Evolutionary conservation across 2,329 filamentous ascomycete genomes (phyloP).

Genomic region (Cytospora piceicola): DNA sequence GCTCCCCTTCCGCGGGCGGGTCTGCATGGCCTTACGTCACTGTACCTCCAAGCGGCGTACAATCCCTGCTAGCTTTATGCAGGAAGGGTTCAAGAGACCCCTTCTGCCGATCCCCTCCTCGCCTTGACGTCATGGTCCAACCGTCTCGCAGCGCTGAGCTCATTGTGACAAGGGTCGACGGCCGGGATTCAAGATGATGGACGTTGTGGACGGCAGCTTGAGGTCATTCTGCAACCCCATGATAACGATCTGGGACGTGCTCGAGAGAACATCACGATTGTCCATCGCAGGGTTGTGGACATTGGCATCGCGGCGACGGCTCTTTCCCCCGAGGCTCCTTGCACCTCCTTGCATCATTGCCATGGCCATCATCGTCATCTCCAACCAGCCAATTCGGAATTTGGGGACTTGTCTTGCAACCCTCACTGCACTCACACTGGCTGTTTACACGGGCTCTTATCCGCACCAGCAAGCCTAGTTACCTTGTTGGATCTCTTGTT

Average conservation of each 20-base stretch:
- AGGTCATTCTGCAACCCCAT: constrained; percentile 1
- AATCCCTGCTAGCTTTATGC: constrained; percentile 1
- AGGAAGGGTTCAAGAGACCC: constrained; percentile 4
- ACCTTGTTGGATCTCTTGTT: background rate
- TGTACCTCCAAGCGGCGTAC: background rate
- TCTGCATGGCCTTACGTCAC: constrained; percentile 8
- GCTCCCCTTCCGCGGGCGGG: constrained; percentile 8
- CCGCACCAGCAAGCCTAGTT: constrained; percentile 25
- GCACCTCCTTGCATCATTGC: background rate
- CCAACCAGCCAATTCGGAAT: background rate
- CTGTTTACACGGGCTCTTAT: background rate
- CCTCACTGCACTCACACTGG: background rate
- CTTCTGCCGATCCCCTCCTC: background rate
- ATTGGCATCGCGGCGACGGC: background rate
- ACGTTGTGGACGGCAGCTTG: background rate
- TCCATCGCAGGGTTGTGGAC: background rate
- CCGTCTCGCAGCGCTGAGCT: constrained; percentile 1
- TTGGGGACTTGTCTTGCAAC: background rate
- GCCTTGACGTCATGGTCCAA: background rate
- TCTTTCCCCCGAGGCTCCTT: background rate
- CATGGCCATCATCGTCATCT: constrained; percentile 1
- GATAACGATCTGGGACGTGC: background rate
- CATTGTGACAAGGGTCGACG: constrained; percentile 3
- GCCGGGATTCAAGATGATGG: background rate
- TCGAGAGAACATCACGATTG: background rate